These are phyloP conservation scores for Volvox reticuliferus DNA, from an alignment of 139 green algal genomes.

Conservation along the genomic window DNA sequence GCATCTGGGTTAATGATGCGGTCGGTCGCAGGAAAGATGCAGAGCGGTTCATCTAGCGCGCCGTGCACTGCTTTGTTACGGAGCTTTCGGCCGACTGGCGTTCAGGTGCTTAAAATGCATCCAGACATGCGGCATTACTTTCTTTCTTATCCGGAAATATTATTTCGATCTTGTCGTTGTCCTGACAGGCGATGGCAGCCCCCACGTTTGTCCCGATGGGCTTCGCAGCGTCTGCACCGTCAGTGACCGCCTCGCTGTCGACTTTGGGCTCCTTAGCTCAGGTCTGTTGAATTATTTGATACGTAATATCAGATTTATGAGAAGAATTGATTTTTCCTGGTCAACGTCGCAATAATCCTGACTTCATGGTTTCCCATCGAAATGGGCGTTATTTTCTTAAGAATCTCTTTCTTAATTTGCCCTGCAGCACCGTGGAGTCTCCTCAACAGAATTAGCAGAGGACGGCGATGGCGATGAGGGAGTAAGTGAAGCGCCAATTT, in stretches of 20 bases:
- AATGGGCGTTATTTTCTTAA: not conserved
- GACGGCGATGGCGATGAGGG: conserved; percentile 23
- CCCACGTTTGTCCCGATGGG: conserved; percentile 11
- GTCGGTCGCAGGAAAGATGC: not conserved
- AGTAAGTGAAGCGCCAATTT: conserved; percentile 16
- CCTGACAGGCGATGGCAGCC: not conserved
- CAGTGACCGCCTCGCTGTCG: not conserved
- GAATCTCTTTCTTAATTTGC: not conserved
- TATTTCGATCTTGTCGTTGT: not conserved
- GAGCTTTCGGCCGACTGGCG: not conserved
- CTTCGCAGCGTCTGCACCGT: conserved; percentile 17
- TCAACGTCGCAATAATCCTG: not conserved
- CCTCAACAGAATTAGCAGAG: conserved; percentile 9
- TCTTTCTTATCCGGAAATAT: too few relatives aligned
- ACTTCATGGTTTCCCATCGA: not conserved
- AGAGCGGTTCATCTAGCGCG: not conserved
- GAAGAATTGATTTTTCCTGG: too few relatives aligned
- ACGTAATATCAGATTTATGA: too few relatives aligned
- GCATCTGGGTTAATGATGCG: not conserved
- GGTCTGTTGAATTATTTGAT: not conserved
- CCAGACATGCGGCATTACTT: too few relatives aligned
- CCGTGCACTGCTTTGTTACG: not conserved
- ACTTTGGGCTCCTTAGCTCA: conserved; percentile 11
- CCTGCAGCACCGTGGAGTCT: conserved; percentile 6
- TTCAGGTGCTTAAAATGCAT: not conserved